Percentiles rank a stretch among this genome's conserved stretches.
Conservation (phyloP, 2,329 filamentous ascomycete species). For the Fusarium buharicum region DNA sequence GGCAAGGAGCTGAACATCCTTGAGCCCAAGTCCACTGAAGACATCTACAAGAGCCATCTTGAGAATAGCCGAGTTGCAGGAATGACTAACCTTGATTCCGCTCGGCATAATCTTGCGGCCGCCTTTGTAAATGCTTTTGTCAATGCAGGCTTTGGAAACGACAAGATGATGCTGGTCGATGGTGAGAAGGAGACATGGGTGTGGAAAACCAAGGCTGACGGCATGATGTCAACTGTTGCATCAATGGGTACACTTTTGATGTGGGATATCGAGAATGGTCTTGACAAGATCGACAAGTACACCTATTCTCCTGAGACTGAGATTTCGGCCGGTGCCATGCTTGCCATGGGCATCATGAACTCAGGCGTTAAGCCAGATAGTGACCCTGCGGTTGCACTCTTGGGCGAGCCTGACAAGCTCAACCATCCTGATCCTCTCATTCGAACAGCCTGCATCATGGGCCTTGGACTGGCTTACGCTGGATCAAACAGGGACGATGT, state of each 20-base stretch:
- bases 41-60: constrained; percentile 99
- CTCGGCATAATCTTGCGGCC: constrained; percentile 93
- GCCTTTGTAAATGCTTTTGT: constrained; percentile 97
- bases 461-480: constrained; percentile 91
- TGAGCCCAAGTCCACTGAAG: constrained; percentile 95
- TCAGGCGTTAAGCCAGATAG: constrained; percentile 89
- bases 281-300: constrained; percentile 95
- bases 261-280: constrained; percentile 91
- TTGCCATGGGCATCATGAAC: constrained; percentile 96
- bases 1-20: constrained; percentile 97
- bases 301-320: constrained; percentile 82
- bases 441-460: constrained; percentile 90
- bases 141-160: constrained; percentile 93
- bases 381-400: constrained; percentile 87
- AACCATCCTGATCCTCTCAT: constrained; percentile 81
- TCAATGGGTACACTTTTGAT: constrained; percentile 91
- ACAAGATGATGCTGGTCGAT: constrained; percentile 97
- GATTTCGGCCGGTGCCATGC: constrained; percentile 89
- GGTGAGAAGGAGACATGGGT: constrained; percentile 94
- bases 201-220: constrained; percentile 99
- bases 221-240: constrained; percentile 95
- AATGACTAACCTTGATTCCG: constrained; percentile 94
- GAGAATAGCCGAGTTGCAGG: constrained; percentile 94
- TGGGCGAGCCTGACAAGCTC: constrained; percentile 83
- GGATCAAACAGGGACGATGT: constrained; percentile 92